Conservation (phyloP, 2,329 filamentous ascomycete species). For the Escovopsis sp. region DNA sequence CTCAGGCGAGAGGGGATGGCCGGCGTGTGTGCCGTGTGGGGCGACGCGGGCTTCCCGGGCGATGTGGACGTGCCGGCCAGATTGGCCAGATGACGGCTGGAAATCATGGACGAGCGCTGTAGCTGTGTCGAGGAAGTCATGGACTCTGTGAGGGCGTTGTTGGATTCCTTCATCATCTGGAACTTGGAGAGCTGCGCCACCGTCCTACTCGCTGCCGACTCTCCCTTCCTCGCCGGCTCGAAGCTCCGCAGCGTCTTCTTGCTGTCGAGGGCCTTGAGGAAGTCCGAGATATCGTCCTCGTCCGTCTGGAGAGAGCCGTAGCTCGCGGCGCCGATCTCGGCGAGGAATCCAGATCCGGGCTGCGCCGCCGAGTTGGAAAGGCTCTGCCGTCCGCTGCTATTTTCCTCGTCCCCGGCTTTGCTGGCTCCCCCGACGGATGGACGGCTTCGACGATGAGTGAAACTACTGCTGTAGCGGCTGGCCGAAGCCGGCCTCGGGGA, state of each 20-base stretch:
- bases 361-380: constrained; percentile 53
- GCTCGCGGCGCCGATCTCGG: constrained; percentile 52
- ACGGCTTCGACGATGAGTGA: constrained; percentile 68
- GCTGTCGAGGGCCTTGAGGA: constrained; percentile 75
- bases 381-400: constrained; percentile 69
- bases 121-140: constrained; percentile 82
- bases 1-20: constrained; percentile 88
- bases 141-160: constrained; percentile 78
- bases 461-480: constrained; percentile 87
- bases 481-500: constrained; percentile 68
- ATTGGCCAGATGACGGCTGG: constrained; percentile 43
- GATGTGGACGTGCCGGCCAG: constrained; percentile 65
- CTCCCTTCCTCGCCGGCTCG: constrained; percentile 49
- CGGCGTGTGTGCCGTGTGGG: constrained; percentile 82
- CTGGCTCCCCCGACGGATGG: constrained; percentile 63
- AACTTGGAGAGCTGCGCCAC: constrained; percentile 72
- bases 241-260: constrained; percentile 79
- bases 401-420: constrained; percentile 52
- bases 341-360: constrained; percentile 66
- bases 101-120: constrained; percentile 67
- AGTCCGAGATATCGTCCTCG: constrained; percentile 87
- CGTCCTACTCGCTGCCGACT: constrained; percentile 59
- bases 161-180: constrained; percentile 77
- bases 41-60: constrained; percentile 73
- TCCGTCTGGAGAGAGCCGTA: constrained; percentile 58